Base-by-base conservation (phyloP, 2,329 filamentous ascomycete genomes). In the Phyllosticta ampelicida region DNA sequence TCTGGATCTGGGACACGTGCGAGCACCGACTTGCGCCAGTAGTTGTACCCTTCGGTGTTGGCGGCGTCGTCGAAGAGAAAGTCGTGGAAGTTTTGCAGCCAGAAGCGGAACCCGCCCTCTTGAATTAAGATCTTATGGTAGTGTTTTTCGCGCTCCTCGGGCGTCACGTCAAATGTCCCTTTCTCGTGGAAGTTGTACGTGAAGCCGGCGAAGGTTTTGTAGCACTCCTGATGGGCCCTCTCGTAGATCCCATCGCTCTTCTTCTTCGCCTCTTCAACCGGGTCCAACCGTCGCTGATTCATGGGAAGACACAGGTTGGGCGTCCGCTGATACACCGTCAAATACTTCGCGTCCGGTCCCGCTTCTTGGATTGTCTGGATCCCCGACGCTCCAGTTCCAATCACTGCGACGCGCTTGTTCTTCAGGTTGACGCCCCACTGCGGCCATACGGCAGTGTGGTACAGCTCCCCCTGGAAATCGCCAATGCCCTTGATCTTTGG, bases 71-170 rank as follows among this genome's bases (percentile, higher is more conserved):
- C 18, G 65, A 67, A 51, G 63, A 69, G 49, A 62, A 60, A n/a
- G 62, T 58, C 9, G 65, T 59, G 1, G 50, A 63, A 70, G 8
- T 61, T 67, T 61, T 57, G 57, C 56, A 63, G 54, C 53, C 67
- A 64, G 56, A 72, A 75, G 10, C 65, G 63, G 59, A 77, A 76
- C 0, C 73, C 75, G 1, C 73, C 73, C 3, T 65, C 56, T 0
- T 66, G 58, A 63, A 74, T 77, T 5, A 60, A 51, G 5, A 58
- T 18, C 10, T 65, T 57, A 11, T 56, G 48, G 29, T 63, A 62
- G 26, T 60, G 57, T 18, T 11, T 29, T 51, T 66, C 65, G 13
- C 66, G 61, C 48, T 66, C 63, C 21, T 60, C 62, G 8, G 60
- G 28, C 3, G 61, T 53, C 13, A 59, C 61, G 29, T 65, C 62